These are phyloP conservation scores for Pseudoperonospora humuli DNA, from an alignment of 352 stramenopile species.

Conservation along the genomic window DNA sequence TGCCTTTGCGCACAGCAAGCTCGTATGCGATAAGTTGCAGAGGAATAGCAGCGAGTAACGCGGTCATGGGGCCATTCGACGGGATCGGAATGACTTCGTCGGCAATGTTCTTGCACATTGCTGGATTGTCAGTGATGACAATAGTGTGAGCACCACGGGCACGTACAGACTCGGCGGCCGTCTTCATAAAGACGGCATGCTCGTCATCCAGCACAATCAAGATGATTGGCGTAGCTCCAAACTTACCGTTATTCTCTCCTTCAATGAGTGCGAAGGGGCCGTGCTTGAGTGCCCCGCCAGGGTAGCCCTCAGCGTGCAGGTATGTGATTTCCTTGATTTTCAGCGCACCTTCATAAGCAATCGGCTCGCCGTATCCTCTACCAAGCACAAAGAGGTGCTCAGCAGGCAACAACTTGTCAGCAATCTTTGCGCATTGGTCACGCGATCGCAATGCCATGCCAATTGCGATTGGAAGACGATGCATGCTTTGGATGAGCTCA, in stretches of 20 bases:
- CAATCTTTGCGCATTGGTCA: slow-evolving; percentile 87
- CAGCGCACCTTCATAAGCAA: slow-evolving; percentile 95
- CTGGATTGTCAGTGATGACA: slow-evolving; percentile 96
- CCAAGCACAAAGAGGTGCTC: slow-evolving; percentile 95
- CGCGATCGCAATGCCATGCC: slow-evolving; percentile 94
- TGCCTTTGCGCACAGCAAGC: slow-evolving; percentile 93
- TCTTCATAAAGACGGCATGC: slow-evolving; percentile 94
- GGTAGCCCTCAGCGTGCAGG: slow-evolving; percentile 97
- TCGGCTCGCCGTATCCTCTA: slow-evolving; percentile 90
- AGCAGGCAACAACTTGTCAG: slow-evolving; percentile 80
- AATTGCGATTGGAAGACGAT: slow-evolving; percentile 96
- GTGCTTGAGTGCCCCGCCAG: slow-evolving; percentile 97
- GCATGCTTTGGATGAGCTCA: slow-evolving; percentile 92
- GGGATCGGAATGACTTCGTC: slow-evolving; percentile 94
- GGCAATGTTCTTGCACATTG: slow-evolving; percentile 88
- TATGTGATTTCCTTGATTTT: slow-evolving; percentile 99
- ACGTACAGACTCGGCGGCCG: slow-evolving; percentile 92
- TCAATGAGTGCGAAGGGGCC: slow-evolving; percentile 99
- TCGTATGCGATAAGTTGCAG: slow-evolving; percentile 98
- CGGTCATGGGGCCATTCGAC: slow-evolving; percentile 94
- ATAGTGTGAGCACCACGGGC: slow-evolving; percentile 94
- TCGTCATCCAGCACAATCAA: slow-evolving; percentile 96
- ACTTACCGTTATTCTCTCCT: slow-evolving; percentile 86
- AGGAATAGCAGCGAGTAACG: slow-evolving; percentile 92
- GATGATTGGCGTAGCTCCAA: slow-evolving; percentile 95